Evolutionary conservation across 2,329 filamentous ascomycete species (phyloP).

Genomic region (Beauveria medogensis): DNA sequence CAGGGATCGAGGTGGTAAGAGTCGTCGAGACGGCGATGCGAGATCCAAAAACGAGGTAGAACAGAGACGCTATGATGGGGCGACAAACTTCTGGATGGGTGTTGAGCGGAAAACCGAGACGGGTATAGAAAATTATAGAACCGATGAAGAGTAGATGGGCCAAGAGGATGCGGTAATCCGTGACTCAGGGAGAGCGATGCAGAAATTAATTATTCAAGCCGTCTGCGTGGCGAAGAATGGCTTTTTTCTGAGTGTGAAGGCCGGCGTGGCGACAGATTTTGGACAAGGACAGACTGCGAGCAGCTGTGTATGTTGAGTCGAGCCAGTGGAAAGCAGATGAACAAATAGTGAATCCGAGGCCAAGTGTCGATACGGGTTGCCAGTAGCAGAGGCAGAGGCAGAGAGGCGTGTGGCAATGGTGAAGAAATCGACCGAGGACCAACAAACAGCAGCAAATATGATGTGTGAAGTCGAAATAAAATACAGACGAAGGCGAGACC

Average conservation of each 20-base stretch:
- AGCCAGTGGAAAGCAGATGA: not conserved
- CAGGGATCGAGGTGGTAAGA: not conserved
- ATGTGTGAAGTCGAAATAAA: not conserved
- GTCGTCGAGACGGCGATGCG: not conserved
- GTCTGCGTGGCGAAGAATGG: not conserved
- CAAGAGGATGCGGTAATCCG: not conserved
- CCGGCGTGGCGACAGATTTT: not conserved
- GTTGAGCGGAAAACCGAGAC: not conserved
- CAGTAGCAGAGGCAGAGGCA: not conserved
- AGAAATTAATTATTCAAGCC: not conserved
- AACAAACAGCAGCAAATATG: not conserved
- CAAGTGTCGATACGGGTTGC: not conserved
- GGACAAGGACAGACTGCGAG: not conserved
- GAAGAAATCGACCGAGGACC: not conserved
- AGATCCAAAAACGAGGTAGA: slow-evolving; percentile 8
- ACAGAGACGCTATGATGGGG: slow-evolving; percentile 2
- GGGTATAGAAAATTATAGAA: slow-evolving; percentile 21
- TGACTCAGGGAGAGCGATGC: not conserved
- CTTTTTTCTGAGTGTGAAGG: not conserved
- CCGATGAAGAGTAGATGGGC: slow-evolving; percentile 22
- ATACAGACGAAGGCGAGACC: slow-evolving; percentile 12
- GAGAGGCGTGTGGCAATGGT: not conserved
- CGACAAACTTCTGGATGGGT: not conserved
- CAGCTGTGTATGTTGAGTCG: not conserved
- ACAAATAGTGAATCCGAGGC: not conserved